Evolutionary conservation across 306 rosid species (phyloP), one percentile per base, ranked within the genome.

Genomic region (Dryas alaskensis): DNA sequence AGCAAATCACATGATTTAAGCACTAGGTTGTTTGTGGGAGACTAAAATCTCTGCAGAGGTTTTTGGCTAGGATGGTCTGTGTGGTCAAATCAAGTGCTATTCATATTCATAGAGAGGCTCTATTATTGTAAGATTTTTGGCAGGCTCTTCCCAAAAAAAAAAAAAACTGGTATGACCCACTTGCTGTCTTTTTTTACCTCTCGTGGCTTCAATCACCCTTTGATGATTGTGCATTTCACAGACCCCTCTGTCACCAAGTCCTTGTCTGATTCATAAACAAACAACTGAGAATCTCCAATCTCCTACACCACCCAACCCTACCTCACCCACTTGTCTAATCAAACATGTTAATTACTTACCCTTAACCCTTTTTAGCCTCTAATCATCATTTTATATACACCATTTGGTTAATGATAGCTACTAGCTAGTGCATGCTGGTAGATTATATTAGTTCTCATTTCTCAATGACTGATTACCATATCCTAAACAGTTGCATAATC

Each of bases 151-250:
- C 86, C 68, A 51, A 44, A 62, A 50, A 51, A 53, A 4, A 39
- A 39, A 52, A 44, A 75, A 2, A 68, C 60, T 73, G 71, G 69
- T 58, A 49, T 80, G 91, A 70, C 87, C 96, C 87, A 88, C 92
- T 61, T 79, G 89, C 85, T 81, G 82, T 83, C 86, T 77, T 82
- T 82, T 84, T 85, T 83, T 71, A 85, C 86, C 86, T 70, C 85
- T 78, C 80, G 92, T 84, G 89, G 89, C 86, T 91, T 89, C 87
- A 88, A 86, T 89, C 87, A 84, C 83, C 80, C 89, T 79, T 82
- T 75, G 92, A 85, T 88, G 93, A 91, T 84, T 82, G 67, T 67
- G 91, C 83, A 86, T 73, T 85, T 86, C 87, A 85, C 83, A 84
- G 84, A 83, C 80, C 87, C 87, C 67, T 78, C 84, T 89, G 91